Base-by-base conservation (phyloP, 108 stramenopile species). In the Cyclotella cryptica region DNA sequence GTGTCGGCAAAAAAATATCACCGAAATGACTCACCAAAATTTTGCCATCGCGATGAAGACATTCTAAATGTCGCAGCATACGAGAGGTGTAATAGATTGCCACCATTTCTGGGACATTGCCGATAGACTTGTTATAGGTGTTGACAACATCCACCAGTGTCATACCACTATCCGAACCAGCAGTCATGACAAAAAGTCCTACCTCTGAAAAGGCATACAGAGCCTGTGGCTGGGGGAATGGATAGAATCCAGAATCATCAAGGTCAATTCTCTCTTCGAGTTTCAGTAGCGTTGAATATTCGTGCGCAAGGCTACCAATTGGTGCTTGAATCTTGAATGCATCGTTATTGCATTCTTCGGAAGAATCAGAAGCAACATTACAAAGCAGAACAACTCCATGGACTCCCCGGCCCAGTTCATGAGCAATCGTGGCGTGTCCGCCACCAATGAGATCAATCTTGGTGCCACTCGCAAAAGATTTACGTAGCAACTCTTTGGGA, bases 261-360 rank as follows among this genome's bases (percentile, higher is more conserved):
- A 68, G 43, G 18, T 75, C 43, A 42, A 85, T 45, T 71, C 91
- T 87, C 45, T 83, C 51, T 55, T 87, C 76, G 12, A 90, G 51
- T 30, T 68, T 85, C 18, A 63, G 57, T 18, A 92, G 75, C 0
- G 90, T 62, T 10, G 74, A 79, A 69, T 78, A 92, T 63, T 95
- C 93, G 80, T 83, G 85, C 10, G 93, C 90, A 13, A 95, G 75
- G 54, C 85, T 89, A 29, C 84, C 87, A 0, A 82, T 86, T 15
- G 93, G 91, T 8, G 87, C 62, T 74, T 95, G 93, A n/a, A 86
- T 85, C 68, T 95, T 95, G 41, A 95, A 35, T 22, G 93, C 93
- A 59, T 89, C 75, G 24, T 61, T 62, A 29, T 68, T 27, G 27
- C 41, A 63, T 49, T 13, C 28, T 43, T 79, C 79, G 69, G 78